A percentile compares a stretch with the other conserved stretches of the same genome.
These are phyloP conservation scores for Cercophora scortea DNA, from an alignment of 495 filamentous ascomycete genomes.

Conservation along the genomic window DNA sequence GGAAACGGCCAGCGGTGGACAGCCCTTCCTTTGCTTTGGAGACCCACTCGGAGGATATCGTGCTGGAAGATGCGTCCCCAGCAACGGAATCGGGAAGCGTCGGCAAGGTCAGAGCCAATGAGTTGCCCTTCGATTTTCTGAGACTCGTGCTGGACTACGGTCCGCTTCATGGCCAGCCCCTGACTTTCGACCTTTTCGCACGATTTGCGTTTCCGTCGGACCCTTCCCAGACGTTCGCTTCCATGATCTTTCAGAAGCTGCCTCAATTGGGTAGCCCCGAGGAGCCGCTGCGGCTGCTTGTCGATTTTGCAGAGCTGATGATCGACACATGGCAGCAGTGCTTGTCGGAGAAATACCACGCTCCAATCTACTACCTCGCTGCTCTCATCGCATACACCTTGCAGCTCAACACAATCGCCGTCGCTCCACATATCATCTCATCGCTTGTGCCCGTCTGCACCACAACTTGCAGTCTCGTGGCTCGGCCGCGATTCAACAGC, in stretches of 20 bases:
- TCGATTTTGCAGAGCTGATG: constrained; percentile 36
- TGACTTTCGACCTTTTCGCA: constrained; percentile 36
- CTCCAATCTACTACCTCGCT: constrained; percentile 35
- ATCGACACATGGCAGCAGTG: constrained; percentile 40
- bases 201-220: constrained; percentile 33
- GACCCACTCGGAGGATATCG: constrained; percentile 19
- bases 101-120: background rate
- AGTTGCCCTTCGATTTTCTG: constrained; percentile 29
- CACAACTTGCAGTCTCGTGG: constrained; percentile 24
- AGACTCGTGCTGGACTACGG: constrained; percentile 36
- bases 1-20: constrained; percentile 43
- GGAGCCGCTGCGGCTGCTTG: constrained; percentile 29
- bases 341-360: constrained; percentile 30
- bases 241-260: constrained; percentile 36
- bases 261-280: constrained; percentile 25
- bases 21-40: constrained; percentile 44
- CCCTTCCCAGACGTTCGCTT: constrained; percentile 29
- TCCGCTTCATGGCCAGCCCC: constrained; percentile 23
- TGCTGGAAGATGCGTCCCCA: background rate
- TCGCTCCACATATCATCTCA: constrained; percentile 35
- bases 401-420: constrained; percentile 28
- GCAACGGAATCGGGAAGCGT: background rate
- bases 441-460: constrained; percentile 34
- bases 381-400: constrained; percentile 29
- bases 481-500: constrained; percentile 18